Base-by-base conservation (phyloP, 352 stramenopile genomes). In the Globisporangium paddicum region DNA sequence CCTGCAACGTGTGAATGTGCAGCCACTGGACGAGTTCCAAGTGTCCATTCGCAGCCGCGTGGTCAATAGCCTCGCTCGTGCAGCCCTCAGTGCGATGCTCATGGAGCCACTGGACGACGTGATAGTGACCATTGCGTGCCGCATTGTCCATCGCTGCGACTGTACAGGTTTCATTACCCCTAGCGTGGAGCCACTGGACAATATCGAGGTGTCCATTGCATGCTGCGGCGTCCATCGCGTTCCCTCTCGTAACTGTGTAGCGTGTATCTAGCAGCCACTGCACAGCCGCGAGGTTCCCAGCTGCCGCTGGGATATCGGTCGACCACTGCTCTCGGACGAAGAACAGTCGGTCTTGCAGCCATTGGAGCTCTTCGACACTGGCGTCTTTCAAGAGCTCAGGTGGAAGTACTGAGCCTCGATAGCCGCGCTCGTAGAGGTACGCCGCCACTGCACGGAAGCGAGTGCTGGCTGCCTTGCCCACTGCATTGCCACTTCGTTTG, bases 61-160 rank as follows among this genome's bases (percentile, higher is more conserved):
- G 16, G 16, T 53, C 47, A 11, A 53, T 18, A 11, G 47, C 28
- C 11, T 38, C 14, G 6, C 8, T 38, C 6, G 48, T 55, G n/a
- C 48, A 55, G 7, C 48, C 48, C 23, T 55, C 48, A 42, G n/a
- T 42, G 19, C 48, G 30, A 55, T 55, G n/a, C n/a, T 25, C 30
- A 19, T 55, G 48, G 14, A 52, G 46, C 47, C 47, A 53, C 28
- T 53, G 13, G 5, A 53, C 26, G n/a, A 53, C 8, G 19, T 44
- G 6, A 18, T 21, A n/a, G 5, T 44, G 38, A 11, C 38, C 38
- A 10, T 7, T 18, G 6, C 38, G 9, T 21, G 38, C 38, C n/a
- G 38, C 16, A 18, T 21, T 19, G 38, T 44, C 16, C 38, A 44
- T 44, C 5, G 16, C 13, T 35, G 5, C 11, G n/a, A 32, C 38